Conservation (phyloP, 2,329 filamentous ascomycete genomes). For the Sclerotiophoma versabilis region DNA sequence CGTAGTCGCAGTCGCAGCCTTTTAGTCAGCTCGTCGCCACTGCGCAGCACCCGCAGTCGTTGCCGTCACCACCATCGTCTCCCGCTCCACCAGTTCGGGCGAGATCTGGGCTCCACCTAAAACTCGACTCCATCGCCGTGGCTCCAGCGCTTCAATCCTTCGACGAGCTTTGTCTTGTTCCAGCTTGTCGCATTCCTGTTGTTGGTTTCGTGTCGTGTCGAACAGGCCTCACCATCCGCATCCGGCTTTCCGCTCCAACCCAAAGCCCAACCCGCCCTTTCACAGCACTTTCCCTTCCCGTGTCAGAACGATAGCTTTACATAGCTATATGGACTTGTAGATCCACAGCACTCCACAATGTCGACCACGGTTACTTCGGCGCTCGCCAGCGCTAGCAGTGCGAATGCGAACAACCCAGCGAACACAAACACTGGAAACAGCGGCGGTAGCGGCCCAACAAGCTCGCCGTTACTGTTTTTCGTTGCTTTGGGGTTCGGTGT, state of each 20-base stretch:
- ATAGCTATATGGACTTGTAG: conserved; percentile 27
- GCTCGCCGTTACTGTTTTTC: conserved; percentile 85
- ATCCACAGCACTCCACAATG: conserved; percentile 26
- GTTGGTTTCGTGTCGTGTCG: conserved; percentile 12
- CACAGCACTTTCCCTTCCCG: not conserved
- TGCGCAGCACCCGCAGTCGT: conserved; percentile 26
- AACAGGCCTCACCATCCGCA: conserved; percentile 11
- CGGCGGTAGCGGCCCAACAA: conserved; percentile 62
- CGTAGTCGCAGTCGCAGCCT: conserved; percentile 19
- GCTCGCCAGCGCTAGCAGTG: not conserved
- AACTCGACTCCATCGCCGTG: conserved; percentile 3
- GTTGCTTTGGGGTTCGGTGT: conserved; percentile 96
- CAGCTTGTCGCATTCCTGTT: not conserved
- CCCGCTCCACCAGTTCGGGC: conserved; percentile 10
- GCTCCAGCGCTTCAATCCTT: not conserved
- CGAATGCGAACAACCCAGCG: conserved; percentile 3
- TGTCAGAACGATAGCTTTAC: conserved; percentile 5
- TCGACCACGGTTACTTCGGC: conserved; percentile 25
- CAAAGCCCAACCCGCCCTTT: not conserved
- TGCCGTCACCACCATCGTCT: conserved; percentile 33
- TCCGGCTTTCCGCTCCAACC: conserved; percentile 9
- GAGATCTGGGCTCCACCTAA: conserved; percentile 10
- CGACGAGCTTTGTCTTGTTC: not conserved
- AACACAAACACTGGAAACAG: conserved; percentile 23
- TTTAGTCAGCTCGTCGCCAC: conserved; percentile 33